phyloP scores from a whole-genome alignment of 345 rosid genomes.

The Gossypium anomalum region DNA sequence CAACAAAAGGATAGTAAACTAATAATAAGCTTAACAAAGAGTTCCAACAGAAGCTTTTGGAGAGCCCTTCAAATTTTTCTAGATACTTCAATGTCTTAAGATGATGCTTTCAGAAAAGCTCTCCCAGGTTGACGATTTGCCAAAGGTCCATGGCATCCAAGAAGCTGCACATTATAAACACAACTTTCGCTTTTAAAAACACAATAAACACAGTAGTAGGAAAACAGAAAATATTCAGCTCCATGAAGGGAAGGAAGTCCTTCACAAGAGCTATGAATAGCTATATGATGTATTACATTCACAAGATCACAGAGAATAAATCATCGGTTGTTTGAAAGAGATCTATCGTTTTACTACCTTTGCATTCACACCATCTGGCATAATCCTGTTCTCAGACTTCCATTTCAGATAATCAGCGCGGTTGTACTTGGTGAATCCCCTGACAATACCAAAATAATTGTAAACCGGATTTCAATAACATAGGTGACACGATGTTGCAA shows the following conservation, averaged over 20 bases:
- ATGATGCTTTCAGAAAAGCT: constrained; percentile 30
- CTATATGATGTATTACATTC: not conserved
- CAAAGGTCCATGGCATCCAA: constrained; percentile 39
- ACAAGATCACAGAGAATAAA: not conserved
- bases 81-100: not conserved
- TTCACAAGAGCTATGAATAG: not conserved
- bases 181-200: not conserved
- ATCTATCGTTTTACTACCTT: constrained; percentile 24
- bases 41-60: not conserved
- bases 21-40: not conserved
- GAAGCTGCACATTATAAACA: constrained; percentile 26
- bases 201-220: not conserved
- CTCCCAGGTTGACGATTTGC: constrained; percentile 41
- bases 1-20: not conserved
- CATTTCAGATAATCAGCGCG: constrained; percentile 46
- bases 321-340: not conserved
- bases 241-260: not conserved
- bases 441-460: constrained; percentile 13
- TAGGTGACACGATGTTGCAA: not conserved
- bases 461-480: not conserved
- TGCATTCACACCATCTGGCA: constrained; percentile 57
- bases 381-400: constrained; percentile 42
- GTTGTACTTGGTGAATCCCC: constrained; percentile 56
- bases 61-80: not conserved
- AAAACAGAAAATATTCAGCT: not conserved